A percentile compares a stretch with the other conserved stretches of the same genome.
Conservation (phyloP, 1,284 basidiomycete species). For the Marasmius fiardii region DNA sequence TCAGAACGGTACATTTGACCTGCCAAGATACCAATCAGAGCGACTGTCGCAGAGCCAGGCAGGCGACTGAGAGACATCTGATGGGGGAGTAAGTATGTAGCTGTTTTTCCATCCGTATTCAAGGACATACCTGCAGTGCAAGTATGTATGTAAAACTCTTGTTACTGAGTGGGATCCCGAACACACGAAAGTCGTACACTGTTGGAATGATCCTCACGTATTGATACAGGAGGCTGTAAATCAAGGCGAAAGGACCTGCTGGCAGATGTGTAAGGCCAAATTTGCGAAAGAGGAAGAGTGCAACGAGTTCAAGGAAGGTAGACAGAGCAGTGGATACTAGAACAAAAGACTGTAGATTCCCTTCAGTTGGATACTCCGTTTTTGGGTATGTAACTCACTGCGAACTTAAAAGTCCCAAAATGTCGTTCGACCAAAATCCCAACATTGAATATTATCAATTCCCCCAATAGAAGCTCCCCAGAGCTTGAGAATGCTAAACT, state of each 20-base stretch:
- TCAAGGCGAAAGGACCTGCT: slow-evolving; percentile 68
- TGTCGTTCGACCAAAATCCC: slow-evolving; percentile 77
- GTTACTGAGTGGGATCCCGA: slow-evolving; percentile 72
- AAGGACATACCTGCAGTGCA: slow-evolving; percentile 54
- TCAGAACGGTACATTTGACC: slow-evolving; percentile 83
- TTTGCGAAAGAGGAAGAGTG: slow-evolving; percentile 59
- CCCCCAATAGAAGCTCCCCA: slow-evolving; percentile 78
- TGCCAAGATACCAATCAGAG: slow-evolving; percentile 61
- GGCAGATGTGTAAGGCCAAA: slow-evolving; percentile 72
- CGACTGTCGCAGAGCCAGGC: slow-evolving; percentile 61
- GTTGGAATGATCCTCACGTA: slow-evolving; percentile 75
- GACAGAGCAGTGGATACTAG: slow-evolving; percentile 62
- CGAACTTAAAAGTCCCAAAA: slow-evolving; percentile 86
- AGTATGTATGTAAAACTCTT: slow-evolving; percentile 72
- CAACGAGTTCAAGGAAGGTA: slow-evolving; percentile 63
- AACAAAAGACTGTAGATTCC: slow-evolving; percentile 62
- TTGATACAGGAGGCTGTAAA: slow-evolving; percentile 80
- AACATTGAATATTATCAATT: slow-evolving; percentile 73
- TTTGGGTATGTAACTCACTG: slow-evolving; percentile 49
- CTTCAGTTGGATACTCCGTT: slow-evolving; percentile 5
- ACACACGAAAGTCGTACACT: slow-evolving; percentile 72
- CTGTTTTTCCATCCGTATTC: slow-evolving; percentile 6
- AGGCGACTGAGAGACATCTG: slow-evolving; percentile 68
- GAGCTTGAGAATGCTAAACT: slow-evolving; percentile 82
- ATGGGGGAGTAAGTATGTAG: slow-evolving; percentile 2